These are phyloP conservation scores for Fusarium austroafricanum DNA, from an alignment of 2,329 filamentous ascomycete genomes.

Conservation along the genomic window DNA sequence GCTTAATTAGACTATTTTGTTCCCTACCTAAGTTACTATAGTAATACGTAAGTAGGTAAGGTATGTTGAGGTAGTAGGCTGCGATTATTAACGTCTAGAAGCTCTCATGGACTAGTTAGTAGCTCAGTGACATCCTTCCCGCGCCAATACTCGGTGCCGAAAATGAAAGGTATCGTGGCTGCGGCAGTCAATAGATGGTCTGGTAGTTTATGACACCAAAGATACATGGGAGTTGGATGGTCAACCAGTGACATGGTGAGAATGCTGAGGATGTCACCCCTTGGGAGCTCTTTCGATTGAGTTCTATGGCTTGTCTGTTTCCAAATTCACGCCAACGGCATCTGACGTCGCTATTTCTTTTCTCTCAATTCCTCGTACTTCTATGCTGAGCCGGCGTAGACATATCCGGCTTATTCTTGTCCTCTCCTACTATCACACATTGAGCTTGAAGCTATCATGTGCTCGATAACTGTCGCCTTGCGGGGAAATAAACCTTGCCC, in stretches of 20 bases:
- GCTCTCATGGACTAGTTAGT: background rate
- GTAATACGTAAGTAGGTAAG: too few species aligned
- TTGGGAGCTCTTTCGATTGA: background rate
- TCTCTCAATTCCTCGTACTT: background rate
- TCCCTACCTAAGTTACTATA: too few species aligned
- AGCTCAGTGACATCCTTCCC: background rate
- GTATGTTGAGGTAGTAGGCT: too few species aligned
- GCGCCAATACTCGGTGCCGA: background rate
- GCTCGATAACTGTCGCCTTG: background rate
- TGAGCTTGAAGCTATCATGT: background rate
- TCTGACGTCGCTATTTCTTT: background rate
- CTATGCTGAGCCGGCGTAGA: background rate
- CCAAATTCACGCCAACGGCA: background rate
- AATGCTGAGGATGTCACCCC: background rate
- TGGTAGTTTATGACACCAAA: background rate
- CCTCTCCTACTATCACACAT: background rate
- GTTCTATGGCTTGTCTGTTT: background rate
- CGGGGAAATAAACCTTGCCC: constrained; percentile 15
- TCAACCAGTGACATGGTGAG: background rate
- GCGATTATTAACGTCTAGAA: background rate
- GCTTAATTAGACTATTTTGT: background rate
- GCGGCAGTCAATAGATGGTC: background rate
- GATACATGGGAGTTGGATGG: background rate
- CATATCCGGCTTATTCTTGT: background rate
- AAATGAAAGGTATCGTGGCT: background rate